These are phyloP conservation scores for Cryptococcus floricola DNA, from an alignment of 1,284 basidiomycete species.

Conservation along the genomic window DNA sequence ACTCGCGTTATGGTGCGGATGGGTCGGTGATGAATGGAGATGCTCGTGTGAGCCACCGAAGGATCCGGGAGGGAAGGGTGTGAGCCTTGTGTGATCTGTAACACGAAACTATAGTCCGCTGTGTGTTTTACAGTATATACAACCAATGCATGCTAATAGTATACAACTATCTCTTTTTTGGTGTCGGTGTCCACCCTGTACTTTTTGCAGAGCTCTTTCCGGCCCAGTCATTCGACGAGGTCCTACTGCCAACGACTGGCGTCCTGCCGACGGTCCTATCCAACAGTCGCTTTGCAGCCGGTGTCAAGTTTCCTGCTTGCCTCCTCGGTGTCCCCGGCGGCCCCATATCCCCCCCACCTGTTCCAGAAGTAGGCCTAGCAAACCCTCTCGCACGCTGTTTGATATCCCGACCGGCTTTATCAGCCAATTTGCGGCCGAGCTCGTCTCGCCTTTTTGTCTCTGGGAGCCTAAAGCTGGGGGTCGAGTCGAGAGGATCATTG, in stretches of 20 bases:
- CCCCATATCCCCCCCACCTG: conserved; percentile 55
- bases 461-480: conserved; percentile 65
- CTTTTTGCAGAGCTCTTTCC: conserved; percentile 58
- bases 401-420: conserved; percentile 49
- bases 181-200: conserved; percentile 77
- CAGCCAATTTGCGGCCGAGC: conserved; percentile 71
- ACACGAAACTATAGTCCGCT: not conserved
- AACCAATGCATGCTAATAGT: not conserved
- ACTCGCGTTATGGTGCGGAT: conserved; percentile 22
- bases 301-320: conserved; percentile 64
- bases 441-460: conserved; percentile 68
- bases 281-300: conserved; percentile 70
- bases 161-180: conserved; percentile 33
- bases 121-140: not conserved
- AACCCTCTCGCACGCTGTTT: conserved; percentile 43
- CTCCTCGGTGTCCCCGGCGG: conserved; percentile 63
- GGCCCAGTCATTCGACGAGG: conserved; percentile 43
- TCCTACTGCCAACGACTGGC: conserved; percentile 54
- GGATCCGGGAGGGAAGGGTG: conserved; percentile 24
- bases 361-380: conserved; percentile 50
- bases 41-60: conserved; percentile 14
- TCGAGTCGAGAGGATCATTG: conserved; percentile 50
- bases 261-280: conserved; percentile 56
- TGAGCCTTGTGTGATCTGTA: conserved; percentile 3
- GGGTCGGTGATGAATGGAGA: conserved; percentile 6